Conservation (phyloP, 441 rosid genomes). For the Euphorbia corollata region DNA sequence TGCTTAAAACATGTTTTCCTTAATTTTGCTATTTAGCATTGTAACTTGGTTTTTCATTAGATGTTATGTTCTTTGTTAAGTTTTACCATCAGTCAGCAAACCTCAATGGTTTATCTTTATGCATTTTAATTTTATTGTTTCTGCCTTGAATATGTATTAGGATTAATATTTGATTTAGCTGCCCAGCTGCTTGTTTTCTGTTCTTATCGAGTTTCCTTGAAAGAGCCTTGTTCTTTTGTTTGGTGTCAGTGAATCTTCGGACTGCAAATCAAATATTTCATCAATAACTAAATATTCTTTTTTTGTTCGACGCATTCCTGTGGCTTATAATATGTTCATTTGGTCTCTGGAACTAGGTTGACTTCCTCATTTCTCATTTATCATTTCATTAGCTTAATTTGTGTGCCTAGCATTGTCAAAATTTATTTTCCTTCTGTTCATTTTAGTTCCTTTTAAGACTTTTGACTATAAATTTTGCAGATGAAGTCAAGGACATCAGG, state of each 20-base stretch:
- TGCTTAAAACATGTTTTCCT: too few relatives aligned
- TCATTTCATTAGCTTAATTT: too few relatives aligned
- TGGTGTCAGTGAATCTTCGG: background rate
- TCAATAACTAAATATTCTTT: too few relatives aligned
- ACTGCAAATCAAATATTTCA: too few relatives aligned
- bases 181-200: background rate
- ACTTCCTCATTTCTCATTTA: background rate
- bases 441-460: conserved; percentile 1
- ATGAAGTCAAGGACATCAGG: conserved; percentile 45
- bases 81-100: background rate
- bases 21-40: background rate
- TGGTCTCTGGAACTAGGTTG: background rate
- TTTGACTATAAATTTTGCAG: conserved; percentile 39
- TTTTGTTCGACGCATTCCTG: background rate
- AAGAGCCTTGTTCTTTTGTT: background rate
- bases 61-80: background rate
- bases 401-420: background rate
- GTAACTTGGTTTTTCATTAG: too few relatives aligned
- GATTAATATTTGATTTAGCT: background rate
- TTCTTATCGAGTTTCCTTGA: background rate
- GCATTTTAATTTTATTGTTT: background rate
- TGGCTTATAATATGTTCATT: background rate
- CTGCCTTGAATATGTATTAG: background rate
- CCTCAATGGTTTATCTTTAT: too few relatives aligned
- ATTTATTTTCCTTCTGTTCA: background rate